Base-by-base conservation (phyloP, 2,329 filamentous ascomycete species). In the Aspergillus brunneoviolaceus region DNA sequence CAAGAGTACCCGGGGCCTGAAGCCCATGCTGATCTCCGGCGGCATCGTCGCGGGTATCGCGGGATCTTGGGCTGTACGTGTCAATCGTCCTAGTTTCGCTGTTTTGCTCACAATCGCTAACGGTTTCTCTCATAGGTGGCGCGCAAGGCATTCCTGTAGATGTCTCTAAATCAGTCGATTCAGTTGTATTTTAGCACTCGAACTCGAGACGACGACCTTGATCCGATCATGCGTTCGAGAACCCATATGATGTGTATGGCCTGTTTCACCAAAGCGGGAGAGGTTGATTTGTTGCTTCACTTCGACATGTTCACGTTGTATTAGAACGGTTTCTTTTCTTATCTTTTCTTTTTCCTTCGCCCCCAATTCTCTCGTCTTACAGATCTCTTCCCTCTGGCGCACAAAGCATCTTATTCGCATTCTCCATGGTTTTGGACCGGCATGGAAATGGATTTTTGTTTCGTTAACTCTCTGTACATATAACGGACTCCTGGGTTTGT, bases 21-120 rank as follows among this genome's bases (percentile, higher is more conserved):
- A 90, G 77, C 93, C 92, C 35, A 98, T 98, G 93, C 83, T 95
- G 81, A 95, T 98, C 71, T 96, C 93, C 39, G 91, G 92, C 64
- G 91, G 89, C 69, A 89, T 99, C 67, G 93, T 98, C 60, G 95
- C 89, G 56, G 86, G 87, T 48, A 84, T 95, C 64, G 96, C 95
- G 58, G 92, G 90, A 65, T 85, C 81, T 61, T 99, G 96, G 95
- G 89, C 93, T 72, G 94, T 99, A 87, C 79, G 91, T 87, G 52
- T 55, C 65, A 5, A 14, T 42, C 4, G 21, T 63, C 53, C 58
- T 49, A 62, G 58, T 48, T 54, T 11, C 33, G 49, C 58, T 42
- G 19, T 51, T 1, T 3, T 16, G 21, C 5, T 55, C 45, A 21
- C 27, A n/a, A 49, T 14, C 14, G 23, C 60, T 64, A 60, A 72